Base-by-base conservation (phyloP, 2,329 filamentous ascomycete species). In the Venturiaceae sp. region DNA sequence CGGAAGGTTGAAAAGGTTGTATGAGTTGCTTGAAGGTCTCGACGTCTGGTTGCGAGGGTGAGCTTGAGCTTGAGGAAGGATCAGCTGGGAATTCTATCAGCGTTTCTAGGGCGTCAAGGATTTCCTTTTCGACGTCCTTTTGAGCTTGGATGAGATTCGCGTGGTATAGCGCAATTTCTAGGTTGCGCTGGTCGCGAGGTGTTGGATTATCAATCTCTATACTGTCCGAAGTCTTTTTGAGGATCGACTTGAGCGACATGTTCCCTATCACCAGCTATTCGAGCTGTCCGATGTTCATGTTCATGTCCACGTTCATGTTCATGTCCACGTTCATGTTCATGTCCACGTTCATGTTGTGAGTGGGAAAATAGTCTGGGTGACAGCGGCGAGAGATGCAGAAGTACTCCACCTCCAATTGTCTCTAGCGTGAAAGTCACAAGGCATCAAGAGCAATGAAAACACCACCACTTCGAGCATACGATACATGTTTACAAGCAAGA, bases 91-190 rank as follows among this genome's bases (percentile, higher is more conserved):
- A 77, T 58, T 83, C 85, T 63, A 88, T 83, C 4, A 96, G 84
- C 14, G 81, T 75, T 65, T 95, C 81, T 61, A 92, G 83, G 66
- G 80, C 79, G 63, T 85, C 79, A 58, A 92, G 79, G 63, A 96
- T 92, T 62, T 84, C 74, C 39, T 82, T 75, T 73, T 96, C 87
- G 63, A 88, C 80, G 53, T 88, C 83, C 71, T 92, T 95, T 67
- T 88, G 88, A 64, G 89, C 80, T 72, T 96, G 88, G 55, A 96
- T 84, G 58, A 90, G 83, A 64, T 81, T 81, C 44, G 92, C 92
- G 76, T 96, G 91, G 66, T 90, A 83, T 60, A 94, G 75, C 54
- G 91, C 92, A 58, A 90, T 80, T 60, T 86, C 81, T n/a, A 75
- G 72, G 64, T 78, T 74, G 64, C 71, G 70, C 41, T 57, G 57